A percentile compares a stretch with the other conserved stretches of the same genome.
phyloP scores from a whole-genome alignment of 176 grass and related monocot genomes.

The Ensete ventricosum region DNA sequence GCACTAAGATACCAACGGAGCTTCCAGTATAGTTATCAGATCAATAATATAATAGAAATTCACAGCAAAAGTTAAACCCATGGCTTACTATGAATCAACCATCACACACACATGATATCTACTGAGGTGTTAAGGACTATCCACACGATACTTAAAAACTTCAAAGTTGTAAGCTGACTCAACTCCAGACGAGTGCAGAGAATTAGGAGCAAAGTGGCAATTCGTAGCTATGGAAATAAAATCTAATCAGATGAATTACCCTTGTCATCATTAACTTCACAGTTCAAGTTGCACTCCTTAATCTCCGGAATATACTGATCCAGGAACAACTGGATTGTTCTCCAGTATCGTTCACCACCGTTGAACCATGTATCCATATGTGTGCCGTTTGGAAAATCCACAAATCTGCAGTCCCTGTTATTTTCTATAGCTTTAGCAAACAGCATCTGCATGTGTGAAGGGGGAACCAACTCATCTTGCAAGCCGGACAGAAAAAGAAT shows the following conservation, averaged over 20 bases:
- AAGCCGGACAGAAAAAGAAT: conserved; percentile 96
- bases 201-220: background rate
- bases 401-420: conserved; percentile 64
- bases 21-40: background rate
- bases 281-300: conserved; percentile 33
- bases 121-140: too few relatives aligned
- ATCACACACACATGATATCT: too few relatives aligned
- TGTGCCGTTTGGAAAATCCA: conserved; percentile 94
- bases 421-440: conserved; percentile 53
- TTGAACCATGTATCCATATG: conserved; percentile 97
- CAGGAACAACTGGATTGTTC: conserved; percentile 74
- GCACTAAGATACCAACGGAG: background rate
- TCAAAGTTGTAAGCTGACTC: background rate
- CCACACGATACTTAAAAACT: background rate
- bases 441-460: conserved; percentile 72
- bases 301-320: conserved; percentile 44
- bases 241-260: conserved; percentile 31
- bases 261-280: conserved; percentile 31
- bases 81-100: background rate
- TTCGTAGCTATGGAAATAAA: background rate
- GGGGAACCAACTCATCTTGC: conserved; percentile 90
- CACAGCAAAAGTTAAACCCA: background rate
- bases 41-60: background rate
- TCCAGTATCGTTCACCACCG: conserved; percentile 92
- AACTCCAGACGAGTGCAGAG: background rate